phyloP scores from a whole-genome alignment of 176 grass and related monocot species.

The Aegilops speltoides region DNA sequence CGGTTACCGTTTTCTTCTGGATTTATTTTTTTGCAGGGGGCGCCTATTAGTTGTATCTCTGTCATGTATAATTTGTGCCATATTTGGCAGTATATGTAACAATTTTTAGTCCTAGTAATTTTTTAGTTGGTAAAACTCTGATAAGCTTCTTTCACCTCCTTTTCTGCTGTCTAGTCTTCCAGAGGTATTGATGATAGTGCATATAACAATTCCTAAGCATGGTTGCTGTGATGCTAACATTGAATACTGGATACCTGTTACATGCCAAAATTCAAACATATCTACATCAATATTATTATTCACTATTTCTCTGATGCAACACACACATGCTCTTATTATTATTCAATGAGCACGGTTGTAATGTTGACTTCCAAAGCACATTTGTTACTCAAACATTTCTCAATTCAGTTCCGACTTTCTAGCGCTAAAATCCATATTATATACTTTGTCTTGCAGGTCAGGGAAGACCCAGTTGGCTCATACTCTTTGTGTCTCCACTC shows the following conservation, averaged over 20 bases:
- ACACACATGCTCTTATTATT: background rate
- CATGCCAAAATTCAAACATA: background rate
- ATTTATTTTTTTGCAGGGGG: background rate
- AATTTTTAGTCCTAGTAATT: background rate
- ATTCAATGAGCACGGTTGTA: background rate
- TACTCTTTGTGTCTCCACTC: slow-evolving; percentile 77
- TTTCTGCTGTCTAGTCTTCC: background rate
- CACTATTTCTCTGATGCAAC: background rate
- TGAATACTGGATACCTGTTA: background rate
- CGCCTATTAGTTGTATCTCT: background rate
- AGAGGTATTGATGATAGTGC: background rate
- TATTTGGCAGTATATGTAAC: slow-evolving; percentile 1
- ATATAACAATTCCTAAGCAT: slow-evolving; percentile 8
- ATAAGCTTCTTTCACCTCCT: background rate
- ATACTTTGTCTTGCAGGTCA: slow-evolving; percentile 49
- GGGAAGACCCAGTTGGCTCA: slow-evolving; percentile 91
- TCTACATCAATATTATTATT: background rate
- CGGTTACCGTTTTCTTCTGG: background rate
- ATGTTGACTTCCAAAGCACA: background rate
- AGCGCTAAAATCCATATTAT: background rate
- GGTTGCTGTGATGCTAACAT: background rate
- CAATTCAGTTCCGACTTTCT: slow-evolving; percentile 7
- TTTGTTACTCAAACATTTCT: background rate
- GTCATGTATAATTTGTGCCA: background rate
- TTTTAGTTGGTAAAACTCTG: background rate